Base-by-base conservation (phyloP, 495 filamentous ascomycete species). In the Aspergillus nanangensis region DNA sequence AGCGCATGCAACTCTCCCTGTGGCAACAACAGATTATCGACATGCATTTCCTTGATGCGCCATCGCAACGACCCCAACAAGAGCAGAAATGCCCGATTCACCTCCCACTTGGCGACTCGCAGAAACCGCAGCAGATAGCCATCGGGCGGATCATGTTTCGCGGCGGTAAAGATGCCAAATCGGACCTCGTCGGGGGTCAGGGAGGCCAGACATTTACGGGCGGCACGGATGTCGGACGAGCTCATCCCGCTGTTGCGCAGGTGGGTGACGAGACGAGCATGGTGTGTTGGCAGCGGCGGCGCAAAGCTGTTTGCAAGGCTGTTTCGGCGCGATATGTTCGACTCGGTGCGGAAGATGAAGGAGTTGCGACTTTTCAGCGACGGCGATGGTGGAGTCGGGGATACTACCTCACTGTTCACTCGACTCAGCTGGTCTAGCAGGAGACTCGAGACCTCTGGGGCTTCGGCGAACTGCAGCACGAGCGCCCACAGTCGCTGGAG, bases 71-170 rank as follows among this genome's bases (percentile, higher is more conserved):
- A 90, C 2, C 83, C 82, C 44, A 96, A 77, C 66, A 95, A 69
- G 93, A 96, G 96, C 32, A 90, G 77, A 19, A 96, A 78, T 8
- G 91, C 90, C 56, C 86, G 88, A 27, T 90, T 81, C 10, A 95
- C 79, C 56, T 96, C 86, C 93, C 93, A 98, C 63, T 97, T 97
- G 20, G 92, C 77, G 15, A 93, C 93, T 23, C 93, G 78, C 39
- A 98, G 70, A 60, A 95, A 98, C 15, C 93, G 85, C 37, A 96
- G 72, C 13, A 96, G 70, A 32, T 96, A 71, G 1, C 77, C 87
- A 62, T 98, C 93, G 0, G 93, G 93, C 59, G 95, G 18, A 23
- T 39, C 37, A n/a, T 39, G 37, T 21, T 39, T 39, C 3, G 37
- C 37, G 7, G 37, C 21, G 37, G 2, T n/a, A 33, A 39, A 23